Percentiles rank a stretch among this genome's conserved stretches.
Conservation (phyloP, 2,329 filamentous ascomycete genomes). For the Raffaelea deltoideospora region DNA sequence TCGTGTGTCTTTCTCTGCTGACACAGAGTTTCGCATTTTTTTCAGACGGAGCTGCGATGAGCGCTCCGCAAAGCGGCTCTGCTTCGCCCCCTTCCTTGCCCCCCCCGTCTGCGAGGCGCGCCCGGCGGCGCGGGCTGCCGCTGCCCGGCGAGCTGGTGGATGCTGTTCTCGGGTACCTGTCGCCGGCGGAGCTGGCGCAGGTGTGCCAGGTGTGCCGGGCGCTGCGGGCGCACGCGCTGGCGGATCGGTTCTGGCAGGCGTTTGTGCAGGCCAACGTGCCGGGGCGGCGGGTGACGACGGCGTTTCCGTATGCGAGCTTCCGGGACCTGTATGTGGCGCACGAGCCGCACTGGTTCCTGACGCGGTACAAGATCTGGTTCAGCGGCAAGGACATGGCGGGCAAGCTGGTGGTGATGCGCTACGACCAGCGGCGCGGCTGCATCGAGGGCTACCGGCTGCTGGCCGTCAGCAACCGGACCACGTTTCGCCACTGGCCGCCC, state of each 20-base stretch:
- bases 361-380: constrained; percentile 74
- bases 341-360: constrained; percentile 72
- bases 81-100: neutral
- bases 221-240: constrained; percentile 42
- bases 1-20: too few species aligned
- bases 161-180: constrained; percentile 52
- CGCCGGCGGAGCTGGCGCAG: constrained; percentile 45
- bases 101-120: too few species aligned
- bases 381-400: constrained; percentile 59
- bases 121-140: constrained; percentile 5
- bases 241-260: constrained; percentile 58
- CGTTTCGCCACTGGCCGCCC: constrained; percentile 47
- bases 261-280: constrained; percentile 57
- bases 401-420: constrained; percentile 61
- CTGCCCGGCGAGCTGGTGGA: constrained; percentile 66
- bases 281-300: constrained; percentile 30
- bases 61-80: too few species aligned
- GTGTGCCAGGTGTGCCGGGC: constrained; percentile 45
- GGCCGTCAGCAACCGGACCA: constrained; percentile 41
- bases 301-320: constrained; percentile 48
- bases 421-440: constrained; percentile 54
- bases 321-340: constrained; percentile 59
- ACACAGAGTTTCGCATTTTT: too few species aligned
- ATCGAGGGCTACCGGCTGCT: constrained; percentile 72
- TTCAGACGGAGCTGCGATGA: too few species aligned